Evolutionary conservation across 345 rosid species (phyloP), one percentile per base, ranked within the genome.

Genomic region (Barbarea vulgaris): DNA sequence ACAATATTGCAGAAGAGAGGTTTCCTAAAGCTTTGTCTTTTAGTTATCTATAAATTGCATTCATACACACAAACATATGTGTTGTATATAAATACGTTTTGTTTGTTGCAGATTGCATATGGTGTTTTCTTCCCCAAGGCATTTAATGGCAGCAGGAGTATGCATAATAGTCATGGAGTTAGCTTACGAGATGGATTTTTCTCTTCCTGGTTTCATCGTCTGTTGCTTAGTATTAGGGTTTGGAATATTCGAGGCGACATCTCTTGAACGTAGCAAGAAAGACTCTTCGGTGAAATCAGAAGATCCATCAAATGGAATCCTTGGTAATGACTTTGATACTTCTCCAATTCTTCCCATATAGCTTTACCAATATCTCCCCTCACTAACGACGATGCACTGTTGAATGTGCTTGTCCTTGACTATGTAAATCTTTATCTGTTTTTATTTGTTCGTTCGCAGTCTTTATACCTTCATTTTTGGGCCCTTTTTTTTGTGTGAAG

Each of bases 51-150:
- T 10, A 7, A 50, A 51, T 27, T 37, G n/a, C 48, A 71, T 37
- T 21, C 8, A 30, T 22, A 39, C 57, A 5, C 46, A 5, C 18
- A 34, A n/a, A n/a, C n/a, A n/a, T n/a, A n/a, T n/a, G n/a, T n/a
- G n/a, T n/a, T n/a, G n/a, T 52, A 4, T 7, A 9, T 37, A 14
- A 17, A 47, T 12, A 17, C 9, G 24, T 64, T 24, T 52, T 81
- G 64, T 65, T 69, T 21, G 27, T 28, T 80, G 75, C 70, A 95
- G 98, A 85, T 79, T 95, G 86, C 98, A 92, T 78, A 87, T 95
- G 96, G 99, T 95, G 80, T 92, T 95, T 87, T 95, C 99, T 67
- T 95, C 99, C 13, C 99, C 98, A 22, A 85, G 97, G 79, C 99
- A 92, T 86, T 81, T 95, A 73, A 74, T 91, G 91, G 93, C 80